Evolutionary conservation across 352 stramenopile species (phyloP).

Genomic region (Globisporangium nunn): DNA sequence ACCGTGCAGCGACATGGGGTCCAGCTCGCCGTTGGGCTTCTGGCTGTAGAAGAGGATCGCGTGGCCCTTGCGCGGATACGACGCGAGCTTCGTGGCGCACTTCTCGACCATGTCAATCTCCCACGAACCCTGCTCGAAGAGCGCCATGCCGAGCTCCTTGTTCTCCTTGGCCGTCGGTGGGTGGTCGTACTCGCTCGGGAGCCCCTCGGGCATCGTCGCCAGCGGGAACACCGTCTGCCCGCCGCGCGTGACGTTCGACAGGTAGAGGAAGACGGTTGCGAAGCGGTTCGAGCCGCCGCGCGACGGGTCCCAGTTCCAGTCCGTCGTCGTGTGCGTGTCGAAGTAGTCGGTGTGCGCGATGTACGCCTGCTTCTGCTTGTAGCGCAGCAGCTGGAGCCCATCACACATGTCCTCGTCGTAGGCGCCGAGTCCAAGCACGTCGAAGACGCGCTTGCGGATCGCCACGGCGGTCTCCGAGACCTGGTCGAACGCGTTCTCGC

Average conservation of each 20-base stretch:
- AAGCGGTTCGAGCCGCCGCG: slow-evolving; percentile 77
- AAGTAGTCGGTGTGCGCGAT: slow-evolving; percentile 94
- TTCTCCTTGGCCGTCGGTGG: slow-evolving; percentile 35
- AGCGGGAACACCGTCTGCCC: slow-evolving; percentile 84
- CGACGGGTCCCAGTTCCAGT: slow-evolving; percentile 76
- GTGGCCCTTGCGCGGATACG: slow-evolving; percentile 81
- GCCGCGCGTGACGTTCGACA: slow-evolving; percentile 69
- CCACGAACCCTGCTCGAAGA: slow-evolving; percentile 64
- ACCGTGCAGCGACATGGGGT: slow-evolving; percentile 85
- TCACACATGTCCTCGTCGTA: slow-evolving; percentile 91
- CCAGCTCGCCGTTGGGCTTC: slow-evolving; percentile 88
- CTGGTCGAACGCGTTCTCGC: slow-evolving; percentile 86
- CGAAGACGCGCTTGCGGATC: slow-evolving; percentile 85
- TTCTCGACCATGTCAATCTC: slow-evolving; percentile 75
- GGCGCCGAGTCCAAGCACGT: slow-evolving; percentile 84
- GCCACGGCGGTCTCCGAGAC: slow-evolving; percentile 57
- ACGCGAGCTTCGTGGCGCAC: slow-evolving; percentile 69
- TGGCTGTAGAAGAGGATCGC: slow-evolving; percentile 98
- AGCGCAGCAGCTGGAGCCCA: slow-evolving; percentile 93
- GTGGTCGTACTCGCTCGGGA: slow-evolving; percentile 52
- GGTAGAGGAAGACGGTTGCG: slow-evolving; percentile 78
- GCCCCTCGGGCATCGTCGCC: slow-evolving; percentile 57
- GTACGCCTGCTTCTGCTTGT: slow-evolving; percentile 94
- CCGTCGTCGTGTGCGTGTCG: slow-evolving; percentile 29
- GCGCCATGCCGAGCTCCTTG: slow-evolving; percentile 28